Percentiles rank a stretch among this genome's conserved stretches.
Evolutionary conservation across 305 asterid genomes (phyloP).

Genomic region (Petunia hybrid): DNA sequence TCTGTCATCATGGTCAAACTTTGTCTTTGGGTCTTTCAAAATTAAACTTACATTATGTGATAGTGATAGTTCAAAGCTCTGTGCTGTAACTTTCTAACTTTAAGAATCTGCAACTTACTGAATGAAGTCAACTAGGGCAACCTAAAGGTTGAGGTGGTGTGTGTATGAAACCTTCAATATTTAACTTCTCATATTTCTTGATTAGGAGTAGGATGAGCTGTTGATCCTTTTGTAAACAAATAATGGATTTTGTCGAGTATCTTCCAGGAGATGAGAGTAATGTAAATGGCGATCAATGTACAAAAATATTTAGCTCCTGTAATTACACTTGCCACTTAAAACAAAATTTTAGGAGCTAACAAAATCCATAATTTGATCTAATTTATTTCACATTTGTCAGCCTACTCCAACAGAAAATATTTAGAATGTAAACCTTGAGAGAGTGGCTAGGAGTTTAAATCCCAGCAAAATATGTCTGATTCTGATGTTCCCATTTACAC

Average conservation of each 20-base stretch:
- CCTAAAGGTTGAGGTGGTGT: not conserved
- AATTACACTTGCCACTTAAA: not conserved
- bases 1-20: not conserved
- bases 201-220: not conserved
- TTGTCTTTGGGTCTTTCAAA: not conserved
- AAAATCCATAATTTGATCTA: constrained; percentile 2
- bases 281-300: not conserved
- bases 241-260: not conserved
- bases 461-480: not conserved
- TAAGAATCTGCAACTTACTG: not conserved
- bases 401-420: not conserved
- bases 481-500: not conserved
- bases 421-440: not conserved
- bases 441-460: not conserved
- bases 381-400: not conserved
- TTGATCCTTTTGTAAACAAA: not conserved
- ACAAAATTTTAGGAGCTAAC: not conserved
- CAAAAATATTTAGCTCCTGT: not conserved
- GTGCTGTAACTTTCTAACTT: not conserved
- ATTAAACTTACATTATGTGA: not conserved
- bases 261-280: not conserved
- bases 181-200: not conserved
- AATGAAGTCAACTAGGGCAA: not conserved
- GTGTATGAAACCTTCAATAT: not conserved
- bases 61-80: constrained; percentile 18